These are phyloP conservation scores for Viola odorata DNA, from an alignment of 345 rosid species.

Conservation along the genomic window DNA sequence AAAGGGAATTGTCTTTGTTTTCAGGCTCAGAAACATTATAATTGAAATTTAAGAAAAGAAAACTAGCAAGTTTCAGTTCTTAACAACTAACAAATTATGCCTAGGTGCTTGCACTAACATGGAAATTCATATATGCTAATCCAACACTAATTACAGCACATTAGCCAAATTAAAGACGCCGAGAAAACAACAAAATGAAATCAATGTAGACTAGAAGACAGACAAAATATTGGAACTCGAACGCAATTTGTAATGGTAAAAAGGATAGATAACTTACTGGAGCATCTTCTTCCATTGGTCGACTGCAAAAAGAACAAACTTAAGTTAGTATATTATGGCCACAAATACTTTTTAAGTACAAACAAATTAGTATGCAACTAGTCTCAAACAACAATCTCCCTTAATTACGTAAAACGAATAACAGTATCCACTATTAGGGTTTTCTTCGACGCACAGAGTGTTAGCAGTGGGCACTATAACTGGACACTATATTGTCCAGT, in stretches of 20 bases:
- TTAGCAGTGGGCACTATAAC: not conserved
- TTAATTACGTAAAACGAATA: not conserved
- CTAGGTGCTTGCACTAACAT: no score
- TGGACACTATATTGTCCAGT: no score
- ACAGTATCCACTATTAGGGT: not conserved
- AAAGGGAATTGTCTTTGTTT: no score
- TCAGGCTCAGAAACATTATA: no score
- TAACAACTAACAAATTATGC: no score
- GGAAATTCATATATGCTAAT: no score
- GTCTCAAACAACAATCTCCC: not conserved
- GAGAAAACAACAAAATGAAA: no score
- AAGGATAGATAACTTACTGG: slow-evolving; percentile 2
- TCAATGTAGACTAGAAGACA: not conserved
- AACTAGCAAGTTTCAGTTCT: no score
- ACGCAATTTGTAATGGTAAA: not conserved
- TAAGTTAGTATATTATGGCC: not conserved
- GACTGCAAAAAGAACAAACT: slow-evolving; percentile 30
- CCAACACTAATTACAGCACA: no score
- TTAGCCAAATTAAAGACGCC: no score
- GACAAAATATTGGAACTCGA: not conserved
- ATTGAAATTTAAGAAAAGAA: no score
- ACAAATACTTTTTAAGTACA: not conserved
- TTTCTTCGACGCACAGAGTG: not conserved
- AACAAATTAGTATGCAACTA: not conserved
- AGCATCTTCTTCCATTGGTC: slow-evolving; percentile 73